Base-by-base conservation (phyloP, 1,139 yeast species). In the Suhomyces yuchorum region DNA sequence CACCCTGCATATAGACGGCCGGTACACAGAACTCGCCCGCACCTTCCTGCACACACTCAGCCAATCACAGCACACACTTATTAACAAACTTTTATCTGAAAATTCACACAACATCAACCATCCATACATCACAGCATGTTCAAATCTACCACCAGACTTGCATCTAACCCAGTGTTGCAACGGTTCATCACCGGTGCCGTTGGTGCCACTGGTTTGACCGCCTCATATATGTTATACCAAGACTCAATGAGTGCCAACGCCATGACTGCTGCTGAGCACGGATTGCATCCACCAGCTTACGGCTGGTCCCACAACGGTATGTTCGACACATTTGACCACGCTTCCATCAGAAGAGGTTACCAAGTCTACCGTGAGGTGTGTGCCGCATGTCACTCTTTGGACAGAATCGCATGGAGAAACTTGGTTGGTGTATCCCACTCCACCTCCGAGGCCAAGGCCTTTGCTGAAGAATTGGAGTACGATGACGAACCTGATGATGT, bases 401-500 rank as follows among this genome's bases (percentile, higher is more conserved):
- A 91, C 68, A 87, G 96, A 78, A 88, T 95, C 60, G 97, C 98
- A 46, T 93, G 99, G 99, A 90, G 99, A 83, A 88, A 92, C 65
- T 77, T 93, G 64, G 97, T 95, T 59, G 99, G 96, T 71, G 98
- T 93, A 43, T 88, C 97, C 46, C 98, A 93, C 78, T 84, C 96
- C 54, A 80, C 91, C 61, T 67, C 83, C 53, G 99, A 93, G 75
- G 97, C 87, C 61, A 88, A 89, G 75, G 96, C 82, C 33, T 85
- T 93, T 86, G 92, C 96, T 62, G 97, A 89, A 73, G 97, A 91
- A 73, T 87, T 88, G 69, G 99, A 93, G 79, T 93, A 93, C 75
- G 97, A 91, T 64, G 97, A 92, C 67, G 99, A 95, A 76, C 99
- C 99, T 48, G 98, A 93, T 82, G 99, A 93, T 72, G 96, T 92